Conservation (phyloP, 1,139 yeast species). For the Yamadazyma friedrichii region DNA sequence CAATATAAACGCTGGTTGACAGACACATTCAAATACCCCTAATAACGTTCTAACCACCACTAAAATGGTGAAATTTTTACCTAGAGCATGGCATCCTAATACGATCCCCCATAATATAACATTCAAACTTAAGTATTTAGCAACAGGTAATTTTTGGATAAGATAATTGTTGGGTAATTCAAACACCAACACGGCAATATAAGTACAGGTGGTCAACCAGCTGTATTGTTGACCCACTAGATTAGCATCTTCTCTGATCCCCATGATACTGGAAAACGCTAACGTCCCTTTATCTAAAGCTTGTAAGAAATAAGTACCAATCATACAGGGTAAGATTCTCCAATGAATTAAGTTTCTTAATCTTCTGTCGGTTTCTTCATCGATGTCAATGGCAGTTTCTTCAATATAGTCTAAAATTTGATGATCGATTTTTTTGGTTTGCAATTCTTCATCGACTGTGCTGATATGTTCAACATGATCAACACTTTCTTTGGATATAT, state of each 20-base stretch:
- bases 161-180: slow-evolving; percentile 42
- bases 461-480: slow-evolving; percentile 15
- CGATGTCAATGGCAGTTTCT: slow-evolving; percentile 21
- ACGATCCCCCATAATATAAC: slow-evolving; percentile 44
- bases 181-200: slow-evolving; percentile 46
- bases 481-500: slow-evolving; percentile 4
- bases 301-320: slow-evolving; percentile 43
- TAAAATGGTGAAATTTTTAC: slow-evolving; percentile 38
- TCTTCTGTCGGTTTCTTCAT: slow-evolving; percentile 21
- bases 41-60: slow-evolving; percentile 40
- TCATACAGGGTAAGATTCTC: slow-evolving; percentile 33
- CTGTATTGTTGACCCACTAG: slow-evolving; percentile 35
- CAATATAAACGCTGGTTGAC: slow-evolving; percentile 44
- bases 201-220: slow-evolving; percentile 42
- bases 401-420: slow-evolving; percentile 21
- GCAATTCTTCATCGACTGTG: slow-evolving; percentile 13
- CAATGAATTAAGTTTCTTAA: slow-evolving; percentile 18
- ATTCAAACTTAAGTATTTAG: slow-evolving; percentile 34
- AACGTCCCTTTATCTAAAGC: slow-evolving; percentile 46
- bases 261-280: slow-evolving; percentile 52
- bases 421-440: slow-evolving; percentile 15
- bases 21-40: slow-evolving; percentile 42
- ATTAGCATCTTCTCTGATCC: slow-evolving; percentile 33
- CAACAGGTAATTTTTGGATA: slow-evolving; percentile 38
- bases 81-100: slow-evolving; percentile 35